Conservation (phyloP, 768 basidiomycete species). For the Mycena belliarum region DNA sequence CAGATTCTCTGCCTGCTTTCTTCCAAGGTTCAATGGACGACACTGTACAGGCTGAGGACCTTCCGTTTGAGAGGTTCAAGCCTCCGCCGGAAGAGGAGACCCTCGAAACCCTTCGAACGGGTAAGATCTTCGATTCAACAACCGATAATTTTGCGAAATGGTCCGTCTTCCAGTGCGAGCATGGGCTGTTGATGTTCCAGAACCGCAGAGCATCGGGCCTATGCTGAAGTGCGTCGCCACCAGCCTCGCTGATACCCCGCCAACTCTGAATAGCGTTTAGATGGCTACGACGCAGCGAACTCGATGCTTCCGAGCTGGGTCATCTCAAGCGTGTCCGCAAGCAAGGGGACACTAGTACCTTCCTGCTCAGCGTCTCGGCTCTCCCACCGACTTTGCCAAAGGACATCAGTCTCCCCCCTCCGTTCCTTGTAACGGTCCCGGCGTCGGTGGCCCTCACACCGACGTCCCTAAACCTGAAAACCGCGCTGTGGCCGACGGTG, state of each 20-base stretch:
- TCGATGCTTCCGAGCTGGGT: slow-evolving; percentile 62
- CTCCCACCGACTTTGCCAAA: slow-evolving; percentile 51
- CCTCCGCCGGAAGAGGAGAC: slow-evolving; percentile 66
- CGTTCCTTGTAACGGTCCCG: slow-evolving; percentile 67
- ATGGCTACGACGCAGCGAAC: slow-evolving; percentile 65
- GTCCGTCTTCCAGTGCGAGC: slow-evolving; percentile 53
- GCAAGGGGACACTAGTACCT: slow-evolving; percentile 42
- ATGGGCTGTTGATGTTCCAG: slow-evolving; percentile 77
- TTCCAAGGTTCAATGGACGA: slow-evolving; percentile 43
- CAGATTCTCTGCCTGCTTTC: slow-evolving; percentile 20
- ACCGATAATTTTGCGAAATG: no score
- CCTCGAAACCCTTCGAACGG: slow-evolving; percentile 53
- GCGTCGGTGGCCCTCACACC: slow-evolving; percentile 64
- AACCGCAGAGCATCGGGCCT: slow-evolving; percentile 55
- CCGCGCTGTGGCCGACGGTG: slow-evolving; percentile 82
- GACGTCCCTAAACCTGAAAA: slow-evolving; percentile 65
- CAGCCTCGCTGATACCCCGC: background rate
- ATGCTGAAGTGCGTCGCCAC: slow-evolving; percentile 57
- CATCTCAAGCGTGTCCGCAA: slow-evolving; percentile 82
- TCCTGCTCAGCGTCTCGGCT: slow-evolving; percentile 52
- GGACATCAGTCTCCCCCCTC: slow-evolving; percentile 45
- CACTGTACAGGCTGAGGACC: slow-evolving; percentile 53
- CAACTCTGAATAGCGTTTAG: slow-evolving; percentile 35
- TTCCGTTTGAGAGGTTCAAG: slow-evolving; percentile 69
- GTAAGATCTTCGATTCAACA: no score